Evolutionary conservation across 2,329 filamentous ascomycete genomes (phyloP).

Genomic region (Dendrostoma leiphaemia): DNA sequence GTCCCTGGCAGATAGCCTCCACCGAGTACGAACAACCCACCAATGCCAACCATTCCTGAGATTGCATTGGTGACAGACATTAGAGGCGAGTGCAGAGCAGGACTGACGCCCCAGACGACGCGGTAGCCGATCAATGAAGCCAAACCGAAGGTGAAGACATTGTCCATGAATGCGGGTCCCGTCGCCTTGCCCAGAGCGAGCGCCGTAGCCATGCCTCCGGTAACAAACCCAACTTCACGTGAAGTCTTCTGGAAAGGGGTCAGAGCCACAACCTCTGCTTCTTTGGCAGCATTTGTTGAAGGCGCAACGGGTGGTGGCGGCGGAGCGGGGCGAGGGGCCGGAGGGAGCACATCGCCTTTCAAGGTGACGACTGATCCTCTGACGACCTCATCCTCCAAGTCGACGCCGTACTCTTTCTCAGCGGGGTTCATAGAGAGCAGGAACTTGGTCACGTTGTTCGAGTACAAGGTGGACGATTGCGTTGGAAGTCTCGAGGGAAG

Average conservation of each 20-base stretch:
- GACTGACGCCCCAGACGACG: slow-evolving; percentile 82
- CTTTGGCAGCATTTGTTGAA: slow-evolving; percentile 50
- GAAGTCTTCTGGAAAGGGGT: slow-evolving; percentile 81
- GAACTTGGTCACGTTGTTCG: slow-evolving; percentile 91
- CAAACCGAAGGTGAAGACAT: slow-evolving; percentile 80
- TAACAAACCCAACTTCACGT: slow-evolving; percentile 71
- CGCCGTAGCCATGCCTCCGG: slow-evolving; percentile 73
- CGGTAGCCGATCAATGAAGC: slow-evolving; percentile 85
- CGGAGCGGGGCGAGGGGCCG: slow-evolving; percentile 67
- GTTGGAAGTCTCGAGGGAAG: slow-evolving; percentile 83
- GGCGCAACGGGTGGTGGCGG: slow-evolving; percentile 53
- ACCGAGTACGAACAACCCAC: slow-evolving; percentile 85
- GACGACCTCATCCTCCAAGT: slow-evolving; percentile 81
- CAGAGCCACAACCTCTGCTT: slow-evolving; percentile 61
- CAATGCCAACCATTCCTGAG: slow-evolving; percentile 85
- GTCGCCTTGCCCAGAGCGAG: slow-evolving; percentile 79
- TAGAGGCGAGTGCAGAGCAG: slow-evolving; percentile 80
- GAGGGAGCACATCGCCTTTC: slow-evolving; percentile 72
- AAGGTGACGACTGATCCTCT: slow-evolving; percentile 80
- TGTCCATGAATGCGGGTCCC: slow-evolving; percentile 81
- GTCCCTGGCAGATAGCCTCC: slow-evolving; percentile 77
- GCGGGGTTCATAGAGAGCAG: slow-evolving; percentile 77
- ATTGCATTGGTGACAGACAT: slow-evolving; percentile 96
- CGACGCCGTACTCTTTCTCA: slow-evolving; percentile 76
- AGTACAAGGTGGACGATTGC: slow-evolving; percentile 86